Percentiles rank a stretch among this genome's conserved stretches.
These are phyloP conservation scores for Boletellus ananiceps DNA, from an alignment of 768 basidiomycete genomes.

Conservation along the genomic window DNA sequence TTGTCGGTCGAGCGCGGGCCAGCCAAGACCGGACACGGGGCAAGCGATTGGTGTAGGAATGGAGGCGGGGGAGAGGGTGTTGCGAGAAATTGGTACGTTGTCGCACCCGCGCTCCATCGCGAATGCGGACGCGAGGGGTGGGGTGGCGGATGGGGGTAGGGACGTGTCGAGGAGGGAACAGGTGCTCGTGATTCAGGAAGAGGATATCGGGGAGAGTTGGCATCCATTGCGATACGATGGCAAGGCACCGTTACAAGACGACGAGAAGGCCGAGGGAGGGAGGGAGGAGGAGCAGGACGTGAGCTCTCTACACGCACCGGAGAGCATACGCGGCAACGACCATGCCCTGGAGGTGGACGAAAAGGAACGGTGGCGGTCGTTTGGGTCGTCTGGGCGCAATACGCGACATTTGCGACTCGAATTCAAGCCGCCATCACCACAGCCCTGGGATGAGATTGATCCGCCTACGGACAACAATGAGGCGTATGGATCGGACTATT, in stretches of 20 bases:
- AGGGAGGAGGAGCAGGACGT: slow-evolving; percentile 13
- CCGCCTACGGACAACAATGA: slow-evolving; percentile 43
- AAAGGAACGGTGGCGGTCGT: slow-evolving; percentile 26
- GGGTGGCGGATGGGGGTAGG: too few species aligned
- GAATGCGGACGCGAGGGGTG: slow-evolving; percentile 8
- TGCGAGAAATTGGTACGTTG: slow-evolving; percentile 19
- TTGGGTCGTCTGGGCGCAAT: slow-evolving; percentile 21
- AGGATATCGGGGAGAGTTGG: slow-evolving; percentile 25
- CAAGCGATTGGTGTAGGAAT: neutral
- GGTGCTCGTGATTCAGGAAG: slow-evolving; percentile 20
- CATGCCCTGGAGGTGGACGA: slow-evolving; percentile 17
- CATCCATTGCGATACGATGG: slow-evolving; percentile 19
- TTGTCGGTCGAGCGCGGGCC: slow-evolving; percentile 3
- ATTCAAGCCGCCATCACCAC: slow-evolving; percentile 50
- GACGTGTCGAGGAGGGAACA: slow-evolving; percentile 18
- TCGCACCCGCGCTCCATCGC: slow-evolving; percentile 31
- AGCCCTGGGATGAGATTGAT: slow-evolving; percentile 61
- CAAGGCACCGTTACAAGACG: slow-evolving; percentile 9
- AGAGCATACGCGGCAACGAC: slow-evolving; percentile 8
- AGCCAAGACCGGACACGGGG: neutral
- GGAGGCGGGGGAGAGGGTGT: neutral
- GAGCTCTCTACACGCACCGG: slow-evolving; percentile 8
- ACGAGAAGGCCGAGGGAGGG: neutral
- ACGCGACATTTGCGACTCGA: slow-evolving; percentile 47
- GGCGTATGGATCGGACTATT: slow-evolving; percentile 31